These are phyloP conservation scores for Plantago major DNA, from an alignment of 257 asterid genomes.

Conservation along the genomic window DNA sequence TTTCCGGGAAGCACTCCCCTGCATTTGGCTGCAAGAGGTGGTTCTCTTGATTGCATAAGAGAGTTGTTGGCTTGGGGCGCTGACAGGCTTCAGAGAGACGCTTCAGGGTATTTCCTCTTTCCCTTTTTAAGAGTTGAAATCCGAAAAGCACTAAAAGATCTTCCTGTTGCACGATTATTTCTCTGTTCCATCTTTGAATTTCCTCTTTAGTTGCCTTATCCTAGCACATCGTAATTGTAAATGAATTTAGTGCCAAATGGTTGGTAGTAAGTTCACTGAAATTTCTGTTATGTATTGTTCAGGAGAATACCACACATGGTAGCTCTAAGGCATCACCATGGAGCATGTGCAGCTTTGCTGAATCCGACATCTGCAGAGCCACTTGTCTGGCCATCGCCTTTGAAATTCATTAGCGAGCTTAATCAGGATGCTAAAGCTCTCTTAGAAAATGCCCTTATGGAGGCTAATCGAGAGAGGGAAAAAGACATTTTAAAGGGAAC, in stretches of 20 bases:
- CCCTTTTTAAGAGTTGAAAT: neutral
- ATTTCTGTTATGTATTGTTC: slow-evolving; percentile 1
- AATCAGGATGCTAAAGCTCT: slow-evolving; percentile 75
- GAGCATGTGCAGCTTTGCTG: slow-evolving; percentile 82
- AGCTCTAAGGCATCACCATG: slow-evolving; percentile 71
- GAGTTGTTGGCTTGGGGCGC: slow-evolving; percentile 95
- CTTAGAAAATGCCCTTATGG: slow-evolving; percentile 74
- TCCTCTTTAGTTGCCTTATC: neutral
- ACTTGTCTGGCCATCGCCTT: slow-evolving; percentile 93
- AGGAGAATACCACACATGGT: slow-evolving; percentile 90
- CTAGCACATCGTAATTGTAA: neutral
- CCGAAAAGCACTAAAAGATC: too few species aligned
- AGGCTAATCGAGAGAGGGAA: slow-evolving; percentile 79
- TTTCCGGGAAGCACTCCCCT: slow-evolving; percentile 92
- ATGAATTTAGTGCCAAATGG: neutral
- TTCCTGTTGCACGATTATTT: too few species aligned
- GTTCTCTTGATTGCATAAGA: slow-evolving; percentile 89
- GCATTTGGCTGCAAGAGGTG: slow-evolving; percentile 97
- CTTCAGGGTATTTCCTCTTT: slow-evolving; percentile 58
- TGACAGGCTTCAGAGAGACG: slow-evolving; percentile 76
- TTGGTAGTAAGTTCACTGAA: neutral
- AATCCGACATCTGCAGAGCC: slow-evolving; percentile 96
- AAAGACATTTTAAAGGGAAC: slow-evolving; percentile 63
- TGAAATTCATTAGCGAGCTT: slow-evolving; percentile 85
- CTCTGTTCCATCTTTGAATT: too few species aligned